Evolutionary conservation across 371 early-diverging fungal genomes (phyloP).

Genomic region (Mucor racemosus): DNA sequence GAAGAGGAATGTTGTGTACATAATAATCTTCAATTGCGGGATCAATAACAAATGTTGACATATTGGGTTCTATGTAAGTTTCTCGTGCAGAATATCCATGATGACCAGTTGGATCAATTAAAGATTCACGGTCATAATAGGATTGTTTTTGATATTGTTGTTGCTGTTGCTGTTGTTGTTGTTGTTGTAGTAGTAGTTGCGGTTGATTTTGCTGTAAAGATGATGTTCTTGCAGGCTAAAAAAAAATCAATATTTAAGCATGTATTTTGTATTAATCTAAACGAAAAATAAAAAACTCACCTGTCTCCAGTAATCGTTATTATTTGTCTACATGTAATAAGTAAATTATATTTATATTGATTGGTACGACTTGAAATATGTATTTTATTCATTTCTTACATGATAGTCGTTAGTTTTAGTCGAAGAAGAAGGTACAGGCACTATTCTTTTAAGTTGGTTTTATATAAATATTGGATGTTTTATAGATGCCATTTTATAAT

Average conservation of each 20-base stretch:
- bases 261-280: not conserved
- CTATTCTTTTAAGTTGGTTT: conserved; percentile 3
- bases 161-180: conserved; percentile 3
- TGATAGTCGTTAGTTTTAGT: conserved; percentile 4
- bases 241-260: not conserved
- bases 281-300: conserved; percentile 6
- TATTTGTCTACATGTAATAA: conserved; percentile 1
- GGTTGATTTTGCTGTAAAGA: conserved; percentile 23
- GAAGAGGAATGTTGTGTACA: not conserved
- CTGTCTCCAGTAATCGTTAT: conserved; percentile 23
- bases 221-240: conserved; percentile 25
- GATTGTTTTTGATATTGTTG: conserved; percentile 12
- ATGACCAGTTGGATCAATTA: conserved; percentile 24
- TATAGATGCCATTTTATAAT: not conserved
- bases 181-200: conserved; percentile 9
- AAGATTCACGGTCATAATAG: conserved; percentile 23
- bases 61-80: conserved; percentile 29
- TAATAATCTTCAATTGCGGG: conserved; percentile 1
- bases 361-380: conserved; percentile 1
- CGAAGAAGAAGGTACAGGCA: conserved; percentile 16
- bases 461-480: not conserved
- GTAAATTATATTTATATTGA: conserved; percentile 3
- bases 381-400: conserved; percentile 8
- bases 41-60: conserved; percentile 16
- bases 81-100: conserved; percentile 18